A percentile compares a stretch with the other conserved stretches of the same genome.
phyloP scores from a whole-genome alignment of 257 asterid genomes.

The Eucommia ulmoides region DNA sequence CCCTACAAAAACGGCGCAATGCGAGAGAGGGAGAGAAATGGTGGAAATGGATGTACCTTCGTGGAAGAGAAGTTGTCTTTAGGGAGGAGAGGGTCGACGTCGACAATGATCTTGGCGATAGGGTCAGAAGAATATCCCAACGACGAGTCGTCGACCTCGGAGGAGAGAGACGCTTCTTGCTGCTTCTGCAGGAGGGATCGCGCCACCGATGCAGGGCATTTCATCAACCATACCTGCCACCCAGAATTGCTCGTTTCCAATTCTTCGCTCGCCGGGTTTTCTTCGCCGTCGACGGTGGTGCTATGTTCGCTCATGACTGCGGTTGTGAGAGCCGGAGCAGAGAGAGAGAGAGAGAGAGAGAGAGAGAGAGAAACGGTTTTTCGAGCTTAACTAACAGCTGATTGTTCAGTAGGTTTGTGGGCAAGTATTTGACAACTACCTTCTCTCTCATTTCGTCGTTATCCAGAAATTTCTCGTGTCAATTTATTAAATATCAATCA shows the following conservation, averaged over 20 bases:
- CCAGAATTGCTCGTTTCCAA: constrained; percentile 60
- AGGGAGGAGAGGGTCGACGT: constrained; percentile 71
- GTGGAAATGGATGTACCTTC: constrained; percentile 36
- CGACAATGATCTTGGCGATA: constrained; percentile 62
- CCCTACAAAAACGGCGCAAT: constrained; percentile 1
- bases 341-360: too few species aligned
- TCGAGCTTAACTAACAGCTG: too few species aligned
- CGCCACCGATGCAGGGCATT: constrained; percentile 74
- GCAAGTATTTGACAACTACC: too few species aligned
- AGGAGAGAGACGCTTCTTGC: constrained; percentile 10
- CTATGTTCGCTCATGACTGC: too few species aligned
- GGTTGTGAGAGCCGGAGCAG: too few species aligned
- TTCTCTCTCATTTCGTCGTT: too few species aligned
- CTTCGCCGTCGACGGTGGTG: too few species aligned
- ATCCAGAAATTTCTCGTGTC: too few species aligned
- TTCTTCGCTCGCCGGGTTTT: too few species aligned
- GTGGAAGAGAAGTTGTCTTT: constrained; percentile 52
- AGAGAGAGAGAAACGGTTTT: too few species aligned
- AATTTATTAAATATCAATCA: too few species aligned
- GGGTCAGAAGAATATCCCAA: constrained; percentile 15
- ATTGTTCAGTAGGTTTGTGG: too few species aligned
- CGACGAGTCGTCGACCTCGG: constrained; percentile 2
- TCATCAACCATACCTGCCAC: constrained; percentile 83
- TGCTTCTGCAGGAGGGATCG: constrained; percentile 39
- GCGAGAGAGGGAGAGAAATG: background rate